phyloP scores from a whole-genome alignment of 2,329 filamentous ascomycete species.

The Penicillium sp. region DNA sequence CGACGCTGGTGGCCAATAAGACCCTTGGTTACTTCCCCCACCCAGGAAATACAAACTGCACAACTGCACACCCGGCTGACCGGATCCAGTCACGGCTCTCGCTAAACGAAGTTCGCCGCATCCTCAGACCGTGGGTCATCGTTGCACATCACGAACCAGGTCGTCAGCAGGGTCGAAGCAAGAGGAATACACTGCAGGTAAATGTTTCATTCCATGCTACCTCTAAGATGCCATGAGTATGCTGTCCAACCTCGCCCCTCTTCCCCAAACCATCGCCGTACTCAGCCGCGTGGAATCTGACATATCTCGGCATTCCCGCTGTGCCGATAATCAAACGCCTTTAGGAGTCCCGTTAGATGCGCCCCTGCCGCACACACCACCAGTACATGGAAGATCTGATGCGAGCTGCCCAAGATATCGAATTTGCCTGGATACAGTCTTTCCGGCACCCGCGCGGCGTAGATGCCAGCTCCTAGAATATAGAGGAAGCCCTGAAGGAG shows the following conservation, averaged over 20 bases:
- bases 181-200: not conserved
- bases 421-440: conserved; percentile 70
- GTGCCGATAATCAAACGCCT: conserved; percentile 84
- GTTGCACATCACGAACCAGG: conserved; percentile 23
- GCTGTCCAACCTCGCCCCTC: conserved; percentile 21
- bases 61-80: conserved; percentile 21
- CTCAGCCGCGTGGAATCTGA: conserved; percentile 25
- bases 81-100: conserved; percentile 12
- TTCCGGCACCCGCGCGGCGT: conserved; percentile 82
- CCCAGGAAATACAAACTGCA: conserved; percentile 20
- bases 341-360: conserved; percentile 75
- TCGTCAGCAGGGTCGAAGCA: conserved; percentile 18
- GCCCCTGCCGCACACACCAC: conserved; percentile 76
- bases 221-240: conserved; percentile 16
- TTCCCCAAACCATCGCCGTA: conserved; percentile 4
- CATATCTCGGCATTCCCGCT: conserved; percentile 54
- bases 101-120: conserved; percentile 12
- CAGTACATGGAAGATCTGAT: conserved; percentile 92
- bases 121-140: conserved; percentile 12
- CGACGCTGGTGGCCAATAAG: not conserved
- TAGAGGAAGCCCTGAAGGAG: conserved; percentile 77
- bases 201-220: conserved; percentile 20
- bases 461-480: conserved; percentile 77
- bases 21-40: conserved; percentile 17
- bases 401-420: conserved; percentile 88